Evolutionary conservation across 805 yeast species (phyloP), one percentile per base, ranked within the genome.

Genomic region (Cyberlindnera mrakii): DNA sequence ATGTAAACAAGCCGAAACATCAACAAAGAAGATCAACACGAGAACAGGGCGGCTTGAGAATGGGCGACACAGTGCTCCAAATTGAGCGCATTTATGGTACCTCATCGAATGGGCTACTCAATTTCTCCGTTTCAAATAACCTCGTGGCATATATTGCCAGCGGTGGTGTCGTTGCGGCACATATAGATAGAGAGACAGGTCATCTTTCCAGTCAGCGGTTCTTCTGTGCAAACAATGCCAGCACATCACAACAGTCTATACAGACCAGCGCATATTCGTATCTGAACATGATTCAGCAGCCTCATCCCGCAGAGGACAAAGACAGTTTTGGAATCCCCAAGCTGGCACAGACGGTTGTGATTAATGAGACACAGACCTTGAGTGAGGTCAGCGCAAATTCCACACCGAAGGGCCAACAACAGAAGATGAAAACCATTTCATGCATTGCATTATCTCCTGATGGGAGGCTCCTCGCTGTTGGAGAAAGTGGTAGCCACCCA

Each of bases 401-500:
- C 8, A 10, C 41, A 5, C 50, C 55, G 18, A 50, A 45, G 23
- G 42, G 44, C 1, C 53, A 43, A 20, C 61, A 69, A 27, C 54
- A 54, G 40, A 65, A 72, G 43, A 75, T 79, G 27, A 64, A 82
- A 44, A 67, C 76, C 0, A 72, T 80, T 31, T 71, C 71, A 37
- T 77, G 85, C 46, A 55, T 82, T n/a, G 75, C 80, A 3, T 61
- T 82, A 5, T 72, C 86, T 0, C 77, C 83, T 0, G 74, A 77
- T 54, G 69, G 66, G 32, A 67, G 60, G 36, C 50, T 77, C 5
- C 57, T 84, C 20, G 88, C 88, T 0, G 76, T 82, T 14, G 91
- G 91, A 3, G 91, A 84, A 54, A 59, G 71, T 0, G 90, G 90
- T 0, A 80, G 79, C 47, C 77, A 72, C 49, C 91, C 91, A 1